Evolutionary conservation across 1,284 basidiomycete genomes (phyloP).

Genomic region (Coniophora puteana): DNA sequence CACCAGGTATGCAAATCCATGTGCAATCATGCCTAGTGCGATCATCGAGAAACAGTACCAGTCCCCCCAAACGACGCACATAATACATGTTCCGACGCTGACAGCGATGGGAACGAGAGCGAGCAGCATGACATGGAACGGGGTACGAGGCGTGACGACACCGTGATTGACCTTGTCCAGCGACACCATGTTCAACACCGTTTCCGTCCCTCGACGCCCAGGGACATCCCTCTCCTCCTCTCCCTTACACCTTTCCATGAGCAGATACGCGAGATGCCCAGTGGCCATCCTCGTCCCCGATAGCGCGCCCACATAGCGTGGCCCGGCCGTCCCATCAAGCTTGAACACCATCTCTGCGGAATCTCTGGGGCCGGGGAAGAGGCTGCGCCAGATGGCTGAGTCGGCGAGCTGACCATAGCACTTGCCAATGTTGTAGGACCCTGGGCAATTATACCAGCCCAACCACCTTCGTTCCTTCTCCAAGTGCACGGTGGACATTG

Average conservation of each 20-base stretch:
- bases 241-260: slow-evolving; percentile 10
- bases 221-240: slow-evolving; percentile 1
- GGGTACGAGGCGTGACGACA: not conserved
- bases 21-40: slow-evolving; percentile 13
- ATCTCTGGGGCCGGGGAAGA: slow-evolving; percentile 10
- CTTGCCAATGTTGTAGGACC: slow-evolving; percentile 19
- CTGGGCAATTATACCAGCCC: slow-evolving; percentile 28
- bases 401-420: slow-evolving; percentile 15
- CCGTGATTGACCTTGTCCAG: slow-evolving; percentile 7
- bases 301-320: slow-evolving; percentile 18
- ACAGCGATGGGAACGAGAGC: slow-evolving; percentile 6
- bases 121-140: not conserved
- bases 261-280: slow-evolving; percentile 14
- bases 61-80: slow-evolving; percentile 10
- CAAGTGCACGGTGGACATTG: slow-evolving; percentile 13
- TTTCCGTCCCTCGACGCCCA: not conserved
- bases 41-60: slow-evolving; percentile 17
- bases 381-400: slow-evolving; percentile 7
- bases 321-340: slow-evolving; percentile 13
- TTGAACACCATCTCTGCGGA: slow-evolving; percentile 17
- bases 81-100: slow-evolving; percentile 9
- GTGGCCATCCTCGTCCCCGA: slow-evolving; percentile 21
- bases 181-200: not conserved
- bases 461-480: slow-evolving; percentile 17
- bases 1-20: slow-evolving; percentile 10